A percentile compares a stretch with the other conserved stretches of the same genome.
Evolutionary conservation across 176 grass and related monocot genomes (phyloP).

Genomic region (Canna indica): DNA sequence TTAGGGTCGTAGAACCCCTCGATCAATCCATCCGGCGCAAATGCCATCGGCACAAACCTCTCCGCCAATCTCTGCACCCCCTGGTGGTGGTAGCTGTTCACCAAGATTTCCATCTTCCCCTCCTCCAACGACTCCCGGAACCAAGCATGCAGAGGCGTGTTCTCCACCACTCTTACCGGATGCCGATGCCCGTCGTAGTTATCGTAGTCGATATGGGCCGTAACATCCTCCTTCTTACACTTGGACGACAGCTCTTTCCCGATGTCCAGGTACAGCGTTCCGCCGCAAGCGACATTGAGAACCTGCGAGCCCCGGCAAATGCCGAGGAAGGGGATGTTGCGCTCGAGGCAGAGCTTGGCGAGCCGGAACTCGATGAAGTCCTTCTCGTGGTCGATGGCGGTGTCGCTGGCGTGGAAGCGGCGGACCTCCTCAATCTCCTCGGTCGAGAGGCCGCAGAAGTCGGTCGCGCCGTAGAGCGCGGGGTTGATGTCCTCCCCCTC

Average conservation of each 20-base stretch:
- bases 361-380: slow-evolving; percentile 23
- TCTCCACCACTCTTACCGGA: slow-evolving; percentile 16
- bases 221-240: not conserved
- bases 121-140: slow-evolving; percentile 14
- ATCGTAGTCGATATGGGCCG: slow-evolving; percentile 14
- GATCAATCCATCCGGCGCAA: slow-evolving; percentile 11
- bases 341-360: slow-evolving; percentile 21
- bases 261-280: slow-evolving; percentile 14
- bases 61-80: slow-evolving; percentile 21
- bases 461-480: not conserved
- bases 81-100: slow-evolving; percentile 30
- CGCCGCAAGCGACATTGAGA: slow-evolving; percentile 22
- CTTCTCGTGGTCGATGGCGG: slow-evolving; percentile 22
- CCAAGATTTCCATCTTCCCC: slow-evolving; percentile 2
- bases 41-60: slow-evolving; percentile 16
- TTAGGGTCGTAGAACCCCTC: slow-evolving; percentile 23
- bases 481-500: slow-evolving; percentile 24
- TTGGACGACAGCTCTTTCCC: slow-evolving; percentile 1
- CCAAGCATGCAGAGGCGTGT: slow-evolving; percentile 15
- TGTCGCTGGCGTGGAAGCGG: slow-evolving; percentile 9
- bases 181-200: slow-evolving; percentile 26
- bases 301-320: slow-evolving; percentile 27
- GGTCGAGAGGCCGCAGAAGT: not conserved
- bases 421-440: slow-evolving; percentile 18
- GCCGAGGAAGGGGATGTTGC: slow-evolving; percentile 22